Percentiles rank a stretch among this genome's conserved stretches.
Conservation (phyloP, 306 rosid species). For the Ormosia emarginata region DNA sequence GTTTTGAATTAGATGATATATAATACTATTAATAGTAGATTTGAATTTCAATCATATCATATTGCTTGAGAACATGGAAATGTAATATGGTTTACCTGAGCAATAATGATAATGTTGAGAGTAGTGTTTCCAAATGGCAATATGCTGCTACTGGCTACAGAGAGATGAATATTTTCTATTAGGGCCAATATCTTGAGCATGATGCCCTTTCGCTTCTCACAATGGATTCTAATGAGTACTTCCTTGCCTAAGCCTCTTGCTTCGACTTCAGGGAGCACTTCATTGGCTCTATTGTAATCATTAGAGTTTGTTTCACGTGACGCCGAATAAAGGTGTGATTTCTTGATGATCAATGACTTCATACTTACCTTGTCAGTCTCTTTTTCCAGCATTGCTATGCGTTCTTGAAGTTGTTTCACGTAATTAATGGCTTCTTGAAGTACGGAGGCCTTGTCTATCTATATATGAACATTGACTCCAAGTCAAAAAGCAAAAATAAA, state of each 20-base stretch:
- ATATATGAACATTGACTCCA: background rate
- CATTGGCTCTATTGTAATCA: background rate
- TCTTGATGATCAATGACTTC: background rate
- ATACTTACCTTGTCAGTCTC: background rate
- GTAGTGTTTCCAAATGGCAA: constrained; percentile 18
- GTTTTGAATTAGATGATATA: background rate
- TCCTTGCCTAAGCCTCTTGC: constrained; percentile 12
- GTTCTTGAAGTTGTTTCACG: constrained; percentile 14
- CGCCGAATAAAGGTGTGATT: background rate
- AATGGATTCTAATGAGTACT: constrained; percentile 14
- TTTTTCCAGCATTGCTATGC: constrained; percentile 3
- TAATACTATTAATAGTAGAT: background rate
- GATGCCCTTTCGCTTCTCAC: background rate
- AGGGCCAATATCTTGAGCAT: background rate
- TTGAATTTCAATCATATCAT: background rate
- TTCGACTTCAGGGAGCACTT: constrained; percentile 3
- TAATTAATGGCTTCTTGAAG: constrained; percentile 13
- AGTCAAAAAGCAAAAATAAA: background rate
- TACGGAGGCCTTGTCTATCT: constrained; percentile 11
- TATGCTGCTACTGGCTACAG: background rate
- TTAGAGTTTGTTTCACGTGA: background rate
- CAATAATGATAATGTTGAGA: background rate
- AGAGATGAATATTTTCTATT: background rate
- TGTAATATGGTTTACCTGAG: background rate
- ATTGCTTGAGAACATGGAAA: background rate